phyloP scores from a whole-genome alignment of 2,329 filamentous ascomycete genomes.

The Ceratocystis harringtonii region DNA sequence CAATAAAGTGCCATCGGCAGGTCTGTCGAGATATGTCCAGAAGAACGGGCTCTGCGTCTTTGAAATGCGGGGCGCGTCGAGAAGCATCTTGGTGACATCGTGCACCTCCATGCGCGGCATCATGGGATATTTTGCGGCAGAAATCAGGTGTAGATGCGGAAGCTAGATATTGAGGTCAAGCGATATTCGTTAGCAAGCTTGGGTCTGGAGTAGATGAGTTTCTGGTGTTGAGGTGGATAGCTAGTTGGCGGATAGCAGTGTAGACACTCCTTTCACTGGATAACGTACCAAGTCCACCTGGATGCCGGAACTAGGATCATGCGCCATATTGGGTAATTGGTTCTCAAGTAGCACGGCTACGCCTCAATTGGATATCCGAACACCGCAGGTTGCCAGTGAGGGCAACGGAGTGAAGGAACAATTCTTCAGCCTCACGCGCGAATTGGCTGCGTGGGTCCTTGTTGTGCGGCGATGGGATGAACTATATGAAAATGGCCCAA shows the following conservation, averaged over 20 bases:
- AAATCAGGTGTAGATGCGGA: conserved; percentile 80
- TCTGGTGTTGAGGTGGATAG: too few relatives aligned
- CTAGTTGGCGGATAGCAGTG: background rate
- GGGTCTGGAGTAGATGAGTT: background rate
- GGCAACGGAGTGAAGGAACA: background rate
- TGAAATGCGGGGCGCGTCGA: conserved; percentile 70
- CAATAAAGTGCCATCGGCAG: conserved; percentile 66
- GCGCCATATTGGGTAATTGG: conserved; percentile 25
- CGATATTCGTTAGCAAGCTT: background rate
- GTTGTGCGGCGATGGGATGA: background rate
- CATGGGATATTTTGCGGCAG: conserved; percentile 63
- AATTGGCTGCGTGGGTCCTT: background rate
- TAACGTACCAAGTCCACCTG: conserved; percentile 29
- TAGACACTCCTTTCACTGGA: background rate
- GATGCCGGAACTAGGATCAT: conserved; percentile 30
- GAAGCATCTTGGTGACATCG: conserved; percentile 69
- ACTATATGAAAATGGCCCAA: background rate
- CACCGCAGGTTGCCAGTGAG: too few relatives aligned
- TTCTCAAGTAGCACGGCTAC: too few relatives aligned
- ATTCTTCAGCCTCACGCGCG: background rate
- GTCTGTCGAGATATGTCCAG: conserved; percentile 81
- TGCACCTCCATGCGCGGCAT: conserved; percentile 56
- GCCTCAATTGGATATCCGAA: too few relatives aligned
- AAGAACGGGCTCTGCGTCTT: conserved; percentile 74
- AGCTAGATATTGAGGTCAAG: conserved; percentile 36